Evolutionary conservation across 495 filamentous ascomycete species (phyloP), one percentile per base, ranked within the genome.

Genomic region (Cryomyces minteri): DNA sequence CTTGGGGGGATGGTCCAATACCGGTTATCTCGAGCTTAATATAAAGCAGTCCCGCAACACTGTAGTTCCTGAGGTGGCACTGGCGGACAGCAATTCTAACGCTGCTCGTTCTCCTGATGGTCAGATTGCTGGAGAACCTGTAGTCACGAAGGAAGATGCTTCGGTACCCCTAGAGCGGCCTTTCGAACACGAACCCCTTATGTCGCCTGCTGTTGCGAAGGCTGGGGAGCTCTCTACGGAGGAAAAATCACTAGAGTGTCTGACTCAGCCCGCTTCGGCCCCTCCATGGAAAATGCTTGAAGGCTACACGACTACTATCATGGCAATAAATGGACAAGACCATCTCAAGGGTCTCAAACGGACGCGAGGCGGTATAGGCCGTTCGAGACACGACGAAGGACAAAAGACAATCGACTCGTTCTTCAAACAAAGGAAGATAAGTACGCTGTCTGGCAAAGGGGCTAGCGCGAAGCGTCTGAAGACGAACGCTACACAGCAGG

Each of bases 341-440:
- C 87, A 94, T 59, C 69, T 94, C 5, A 57, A 64, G 40, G 74
- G 77, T 31, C 64, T 92, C 39, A 84, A 79, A 56, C 79, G 82
- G 50, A 84, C 82, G 18, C 67, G 76, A 41, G 80, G 80, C 14
- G 83, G 83, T 4, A 78, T 92, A 47, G 82, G 83, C 31, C 87
- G 82, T 55, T 65, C 79, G 36, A 67, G 70, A 44, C 73, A 80
- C 58, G 85, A 94, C 53, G 69, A 68, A 30, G 70, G 67, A 11
- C 86, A 92, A 56, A 72, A 71, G 54, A 82, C 70, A 4, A 66
- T 87, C 51, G 81, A 86, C 8, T 72, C 71, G n/a, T 92, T 92
- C 61, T 82, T 86, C 42, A 79, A 80, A 55, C 18, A 25, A 25
- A 25, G 18, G 18, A 25, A 25, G 18, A 25, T 25, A 25, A 25